Percentiles rank a stretch among this genome's conserved stretches.
phyloP scores from a whole-genome alignment of 2,329 filamentous ascomycete species.

The Periconia sp. region DNA sequence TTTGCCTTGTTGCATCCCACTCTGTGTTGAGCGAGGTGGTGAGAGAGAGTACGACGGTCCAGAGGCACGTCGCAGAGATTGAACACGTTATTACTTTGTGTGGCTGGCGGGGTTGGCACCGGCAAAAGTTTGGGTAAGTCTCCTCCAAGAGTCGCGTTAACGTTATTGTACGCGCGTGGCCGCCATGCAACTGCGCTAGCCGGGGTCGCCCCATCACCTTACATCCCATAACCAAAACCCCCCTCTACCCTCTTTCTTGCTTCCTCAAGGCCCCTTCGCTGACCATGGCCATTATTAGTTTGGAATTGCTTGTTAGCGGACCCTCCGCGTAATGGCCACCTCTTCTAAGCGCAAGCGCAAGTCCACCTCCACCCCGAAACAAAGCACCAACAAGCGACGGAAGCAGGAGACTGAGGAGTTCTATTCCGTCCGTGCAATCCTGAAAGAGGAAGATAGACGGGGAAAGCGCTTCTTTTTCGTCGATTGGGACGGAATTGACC shows the following conservation, averaged over 20 bases:
- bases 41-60: no score
- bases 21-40: no score
- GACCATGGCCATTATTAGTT: slow-evolving; percentile 22
- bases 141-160: no score
- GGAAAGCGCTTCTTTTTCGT: slow-evolving; percentile 50
- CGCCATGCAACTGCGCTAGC: no score
- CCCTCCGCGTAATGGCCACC: slow-evolving; percentile 29
- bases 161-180: no score
- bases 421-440: slow-evolving; percentile 18
- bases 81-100: no score
- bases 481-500: slow-evolving; percentile 57
- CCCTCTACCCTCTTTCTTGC: not conserved
- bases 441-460: slow-evolving; percentile 20
- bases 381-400: slow-evolving; percentile 11
- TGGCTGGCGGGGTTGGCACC: no score
- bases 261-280: slow-evolving; percentile 1
- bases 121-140: no score
- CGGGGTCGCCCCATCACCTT: no score
- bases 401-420: slow-evolving; percentile 2
- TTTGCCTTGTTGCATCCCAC: no score
- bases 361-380: not conserved
- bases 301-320: slow-evolving; percentile 8
- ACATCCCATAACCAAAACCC: not conserved
- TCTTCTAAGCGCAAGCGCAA: slow-evolving; percentile 25
- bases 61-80: no score